Evolutionary conservation across 306 rosid species (phyloP), one percentile per base, ranked within the genome.

Genomic region (Vigna hirtella): DNA sequence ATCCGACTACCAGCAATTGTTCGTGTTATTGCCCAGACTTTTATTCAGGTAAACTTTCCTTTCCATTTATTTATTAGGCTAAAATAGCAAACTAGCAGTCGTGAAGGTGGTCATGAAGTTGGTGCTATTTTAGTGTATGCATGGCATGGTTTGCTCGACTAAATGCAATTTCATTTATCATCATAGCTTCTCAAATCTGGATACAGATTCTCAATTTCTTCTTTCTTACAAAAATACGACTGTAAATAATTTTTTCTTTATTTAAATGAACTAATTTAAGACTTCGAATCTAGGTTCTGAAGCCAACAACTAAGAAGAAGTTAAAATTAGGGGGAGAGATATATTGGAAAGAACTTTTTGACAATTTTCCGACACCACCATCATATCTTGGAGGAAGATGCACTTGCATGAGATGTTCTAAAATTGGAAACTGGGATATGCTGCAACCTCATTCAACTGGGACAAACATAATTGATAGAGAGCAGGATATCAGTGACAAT

Each of bases 1-100:
- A 84, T 95, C 42, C 89, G 93, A 62, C 98, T 93, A 79, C 99
- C 98, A 59, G 89, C 97, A 2, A 86, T 93, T 73, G 92, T 90
- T 68, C 97, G 98, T 11, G 90, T 91, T 80, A 73, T 93, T 78
- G 89, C 96, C 74, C 98, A 92, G 83, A 93, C 99, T 64, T 90
- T 90, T 76, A 81, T 93, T 68, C 91, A 89, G 86, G 99, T 95
- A 78, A 78, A 83, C 70, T 69, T 16, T 58, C 79, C 73, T 51
- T 75, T 79, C 49, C 34, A 24, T 38, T 82, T 66, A 59, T 66
- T 72, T 76, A 22, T 72, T 76, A 49, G 13, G 36, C 52, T 52
- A 68, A 66, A 77, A 50, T 55, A 42, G 8, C 62, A 47, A 47
- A 24, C 67, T 56, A 34, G 26, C 67, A 66, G 72, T 73, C 58